Conservation (phyloP, 306 rosid genomes). For the Cicer judaicum region DNA sequence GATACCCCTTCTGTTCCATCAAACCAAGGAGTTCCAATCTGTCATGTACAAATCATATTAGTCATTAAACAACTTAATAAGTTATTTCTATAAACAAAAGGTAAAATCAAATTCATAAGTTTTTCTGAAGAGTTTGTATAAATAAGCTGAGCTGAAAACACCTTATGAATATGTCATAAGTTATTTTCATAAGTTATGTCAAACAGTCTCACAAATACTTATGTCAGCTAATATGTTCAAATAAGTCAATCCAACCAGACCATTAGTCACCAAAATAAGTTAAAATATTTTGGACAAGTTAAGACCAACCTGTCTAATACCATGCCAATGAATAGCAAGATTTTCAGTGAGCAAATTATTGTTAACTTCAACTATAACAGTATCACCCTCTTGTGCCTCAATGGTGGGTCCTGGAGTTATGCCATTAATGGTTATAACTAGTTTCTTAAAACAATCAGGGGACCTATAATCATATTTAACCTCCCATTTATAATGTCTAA, state of each 20-base stretch:
- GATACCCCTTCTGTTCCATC: constrained; percentile 95
- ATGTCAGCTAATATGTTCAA: no score
- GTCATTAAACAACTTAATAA: neutral
- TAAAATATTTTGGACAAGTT: neutral
- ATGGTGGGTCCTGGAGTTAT: constrained; percentile 84
- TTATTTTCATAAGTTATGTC: no score
- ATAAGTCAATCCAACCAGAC: no score
- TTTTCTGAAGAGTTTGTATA: no score
- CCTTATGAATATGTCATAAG: no score
- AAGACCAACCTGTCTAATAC: constrained; percentile 69
- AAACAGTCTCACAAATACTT: no score
- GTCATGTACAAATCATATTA: constrained; percentile 19
- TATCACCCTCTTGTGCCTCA: constrained; percentile 76
- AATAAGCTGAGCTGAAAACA: no score
- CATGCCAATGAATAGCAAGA: constrained; percentile 93
- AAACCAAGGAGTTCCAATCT: constrained; percentile 93
- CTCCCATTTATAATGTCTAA: constrained; percentile 70
- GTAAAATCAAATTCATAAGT: no score
- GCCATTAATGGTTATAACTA: constrained; percentile 76
- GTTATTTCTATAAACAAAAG: no score
- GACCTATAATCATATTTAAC: constrained; percentile 72
- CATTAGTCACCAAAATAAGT: neutral
- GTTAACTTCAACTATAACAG: constrained; percentile 69
- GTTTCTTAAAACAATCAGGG: constrained; percentile 81
- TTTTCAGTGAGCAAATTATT: constrained; percentile 73